These are phyloP conservation scores for Casuarina cunninghamiana DNA, from an alignment of 306 rosid species.

Conservation along the genomic window DNA sequence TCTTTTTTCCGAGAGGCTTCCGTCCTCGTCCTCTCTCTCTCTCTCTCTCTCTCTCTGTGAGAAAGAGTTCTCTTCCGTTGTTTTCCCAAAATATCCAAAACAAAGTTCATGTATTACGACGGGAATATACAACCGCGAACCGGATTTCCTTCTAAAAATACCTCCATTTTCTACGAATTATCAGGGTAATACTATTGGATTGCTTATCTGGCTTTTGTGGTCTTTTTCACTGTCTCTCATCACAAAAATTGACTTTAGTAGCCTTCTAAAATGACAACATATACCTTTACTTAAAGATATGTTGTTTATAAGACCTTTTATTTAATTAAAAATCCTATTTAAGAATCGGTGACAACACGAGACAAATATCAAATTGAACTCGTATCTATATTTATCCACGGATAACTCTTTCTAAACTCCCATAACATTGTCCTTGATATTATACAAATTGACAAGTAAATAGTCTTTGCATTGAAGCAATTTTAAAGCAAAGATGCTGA, in stretches of 20 bases:
- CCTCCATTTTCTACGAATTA: background rate
- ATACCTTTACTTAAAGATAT: no score
- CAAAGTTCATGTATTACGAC: background rate
- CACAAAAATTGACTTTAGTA: background rate
- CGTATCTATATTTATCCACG: no score
- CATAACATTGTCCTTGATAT: no score
- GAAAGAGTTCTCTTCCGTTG: background rate
- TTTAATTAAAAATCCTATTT: no score
- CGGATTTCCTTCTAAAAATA: background rate
- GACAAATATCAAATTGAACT: no score
- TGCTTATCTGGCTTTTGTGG: background rate
- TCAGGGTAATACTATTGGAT: background rate
- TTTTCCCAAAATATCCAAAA: slow-evolving; percentile 27
- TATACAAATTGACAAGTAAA: no score
- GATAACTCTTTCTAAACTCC: no score
- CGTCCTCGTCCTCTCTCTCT: slow-evolving; percentile 8
- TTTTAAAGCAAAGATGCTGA: no score
- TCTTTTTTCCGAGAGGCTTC: slow-evolving; percentile 31
- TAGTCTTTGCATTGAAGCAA: no score
- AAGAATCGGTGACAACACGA: no score
- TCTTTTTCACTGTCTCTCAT: no score
- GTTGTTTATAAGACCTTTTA: no score
- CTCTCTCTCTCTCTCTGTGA: background rate
- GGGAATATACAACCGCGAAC: background rate
- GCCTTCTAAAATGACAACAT: background rate